A percentile compares a stretch with the other conserved stretches of the same genome.
Conservation (phyloP, 805 yeast genomes). For the Yarrowia yakushimensis region DNA sequence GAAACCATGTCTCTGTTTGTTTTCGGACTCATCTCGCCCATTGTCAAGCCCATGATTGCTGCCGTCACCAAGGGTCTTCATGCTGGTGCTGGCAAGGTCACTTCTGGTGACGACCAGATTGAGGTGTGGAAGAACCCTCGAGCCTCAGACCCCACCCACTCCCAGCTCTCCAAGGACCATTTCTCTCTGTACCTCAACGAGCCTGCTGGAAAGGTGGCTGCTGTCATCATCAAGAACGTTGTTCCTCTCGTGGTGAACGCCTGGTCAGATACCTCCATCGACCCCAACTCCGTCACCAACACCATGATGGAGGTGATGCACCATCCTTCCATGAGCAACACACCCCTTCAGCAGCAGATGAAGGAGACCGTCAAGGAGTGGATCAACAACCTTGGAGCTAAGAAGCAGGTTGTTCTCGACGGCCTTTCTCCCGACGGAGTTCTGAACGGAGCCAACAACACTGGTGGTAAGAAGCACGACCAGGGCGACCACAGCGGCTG, state of each 20-base stretch:
- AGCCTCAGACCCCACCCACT: slow-evolving; percentile 30
- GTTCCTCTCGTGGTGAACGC: slow-evolving; percentile 30
- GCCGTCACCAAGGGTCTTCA: slow-evolving; percentile 27
- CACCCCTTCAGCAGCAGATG: slow-evolving; percentile 29
- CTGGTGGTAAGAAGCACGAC: slow-evolving; percentile 26
- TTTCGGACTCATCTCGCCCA: slow-evolving; percentile 31
- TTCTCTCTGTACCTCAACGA: slow-evolving; percentile 31
- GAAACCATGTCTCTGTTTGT: slow-evolving; percentile 31
- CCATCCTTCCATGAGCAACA: slow-evolving; percentile 29
- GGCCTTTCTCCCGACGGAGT: slow-evolving; percentile 29
- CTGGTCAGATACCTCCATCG: slow-evolving; percentile 29
- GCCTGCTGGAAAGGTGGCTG: slow-evolving; percentile 31
- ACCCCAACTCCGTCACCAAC: slow-evolving; percentile 26
- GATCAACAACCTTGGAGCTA: slow-evolving; percentile 26
- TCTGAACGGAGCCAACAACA: slow-evolving; percentile 27
- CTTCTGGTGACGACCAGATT: slow-evolving; percentile 30
- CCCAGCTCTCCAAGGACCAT: slow-evolving; percentile 32
- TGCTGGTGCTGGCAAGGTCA: slow-evolving; percentile 28
- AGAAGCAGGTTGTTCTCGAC: slow-evolving; percentile 19
- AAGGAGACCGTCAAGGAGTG: slow-evolving; percentile 28
- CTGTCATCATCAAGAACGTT: slow-evolving; percentile 27
- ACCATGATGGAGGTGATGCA: slow-evolving; percentile 30
- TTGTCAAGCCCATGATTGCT: slow-evolving; percentile 30
- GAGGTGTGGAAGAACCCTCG: slow-evolving; percentile 32
- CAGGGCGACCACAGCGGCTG: slow-evolving; percentile 18